Base-by-base conservation (phyloP, 2,329 filamentous ascomycete species). In the Ceratocystis papillata region DNA sequence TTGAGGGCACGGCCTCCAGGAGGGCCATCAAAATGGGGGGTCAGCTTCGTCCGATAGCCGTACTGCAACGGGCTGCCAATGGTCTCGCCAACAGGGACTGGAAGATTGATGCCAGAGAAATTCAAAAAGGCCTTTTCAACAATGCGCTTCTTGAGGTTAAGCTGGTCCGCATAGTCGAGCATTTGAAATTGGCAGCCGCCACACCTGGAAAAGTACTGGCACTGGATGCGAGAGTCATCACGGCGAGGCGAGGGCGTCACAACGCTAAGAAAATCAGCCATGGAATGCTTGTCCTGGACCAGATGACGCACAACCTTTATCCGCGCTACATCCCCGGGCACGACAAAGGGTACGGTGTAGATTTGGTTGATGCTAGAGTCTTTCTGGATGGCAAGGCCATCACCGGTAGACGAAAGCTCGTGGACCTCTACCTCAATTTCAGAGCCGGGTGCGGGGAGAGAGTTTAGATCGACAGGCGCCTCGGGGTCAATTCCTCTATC, bases 101-200 rank as follows among this genome's bases (percentile, higher is more conserved):
- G 81, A 5, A 99, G 80, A 68, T 90, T 85, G 25, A 68, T 68
- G 41, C 64, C 67, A 15, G 92, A 95, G 77, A 97, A 99, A 78
- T 96, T 93, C 69, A 80, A 81, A 78, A 89, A 99, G 6, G 94
- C 94, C 73, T 94, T 95, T 72, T 96, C 89, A 59, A 99, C 86
- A 68, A 97, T 88, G 67, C 83, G 81, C 73, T 83, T 86, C 79
- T 99, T 99, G 76, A 93, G 87, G 57, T 79, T 80, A 33, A 99
- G 83, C 75, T 99, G 94, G 71, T 91, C 88, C 37, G 82, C 77
- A 75, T 97, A 97, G 65, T 90, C 85, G 69, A 99, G 83, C 90
- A 97, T 96, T 78, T 99, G 94, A 75, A 97, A 92, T 76, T 99
- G 94, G 74, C 94, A 99, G 41, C 94, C 94, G 8, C 88, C 89